Evolutionary conservation across 1,139 yeast genomes (phyloP), one percentile per base, ranked within the genome.

Genomic region (Pichia sp.): DNA sequence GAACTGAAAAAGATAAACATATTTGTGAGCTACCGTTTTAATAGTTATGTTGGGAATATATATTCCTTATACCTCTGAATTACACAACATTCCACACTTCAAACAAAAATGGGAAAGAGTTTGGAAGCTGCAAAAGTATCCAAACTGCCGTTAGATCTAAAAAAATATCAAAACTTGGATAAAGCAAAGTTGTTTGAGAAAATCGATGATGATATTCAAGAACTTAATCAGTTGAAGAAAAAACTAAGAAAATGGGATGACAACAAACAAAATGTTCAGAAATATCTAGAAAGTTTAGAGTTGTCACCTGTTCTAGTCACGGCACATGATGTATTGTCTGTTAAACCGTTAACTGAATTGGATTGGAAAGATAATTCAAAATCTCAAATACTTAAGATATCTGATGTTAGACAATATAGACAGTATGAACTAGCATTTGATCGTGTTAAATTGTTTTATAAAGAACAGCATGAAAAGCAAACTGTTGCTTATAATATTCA

Each of bases 401-500:
- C 66, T 6, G 56, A 58, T 19, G 47, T 52, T 16, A 65, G 73
- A 34, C 68, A 70, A 48, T 84, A 81, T 60, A 67, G 90, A 46
- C 88, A 84, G 61, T 84, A 84, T 60, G 88, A 83, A 58, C 69
- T 82, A 46, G 89, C 89, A 0, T 80, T 84, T 63, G 86, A 81
- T 58, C 69, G 88, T 56, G 90, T 84, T 45, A 81, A 81, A 60
- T 75, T 73, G 53, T 84, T 84, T 60, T 84, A 84, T 63, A 77
- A 74, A 58, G 88, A 83, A 58, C 90, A 84, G 61, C 90, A 84
- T 61, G 79, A 73, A 52, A 78, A 78, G 58, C 90, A 84, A 66
- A 84, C 90, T 0, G 87, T 84, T 31, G 87, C 87, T 0, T 84
- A 81, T 64, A 84, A 84, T 60, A 73, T 84, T 36, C 87, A 83